Conservation (phyloP, 2,329 filamentous ascomycete species). For the Myriosclerotinia curreyana region DNA sequence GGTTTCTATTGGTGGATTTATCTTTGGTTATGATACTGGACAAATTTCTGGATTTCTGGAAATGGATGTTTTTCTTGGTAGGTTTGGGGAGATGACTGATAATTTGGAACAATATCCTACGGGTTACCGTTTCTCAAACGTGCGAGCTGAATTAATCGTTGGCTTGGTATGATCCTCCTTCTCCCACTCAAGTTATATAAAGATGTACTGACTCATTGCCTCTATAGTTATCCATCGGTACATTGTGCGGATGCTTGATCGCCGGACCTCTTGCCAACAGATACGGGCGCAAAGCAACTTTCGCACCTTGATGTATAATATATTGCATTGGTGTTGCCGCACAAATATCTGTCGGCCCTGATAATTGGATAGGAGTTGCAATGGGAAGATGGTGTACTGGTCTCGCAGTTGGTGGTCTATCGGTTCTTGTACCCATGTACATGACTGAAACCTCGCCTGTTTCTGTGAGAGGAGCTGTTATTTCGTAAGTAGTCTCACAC, state of each 20-base stretch:
- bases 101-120: slow-evolving; percentile 30
- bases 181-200: not conserved
- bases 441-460: slow-evolving; percentile 62
- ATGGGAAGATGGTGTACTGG: slow-evolving; percentile 65
- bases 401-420: slow-evolving; percentile 64
- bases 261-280: slow-evolving; percentile 68
- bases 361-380: slow-evolving; percentile 59
- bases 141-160: slow-evolving; percentile 61
- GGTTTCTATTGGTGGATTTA: slow-evolving; percentile 40
- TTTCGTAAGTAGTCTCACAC: slow-evolving; percentile 43
- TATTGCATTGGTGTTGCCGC: slow-evolving; percentile 64
- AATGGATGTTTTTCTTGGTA: slow-evolving; percentile 55
- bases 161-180: slow-evolving; percentile 43
- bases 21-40: slow-evolving; percentile 40
- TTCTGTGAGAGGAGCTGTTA: slow-evolving; percentile 61
- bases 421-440: slow-evolving; percentile 64
- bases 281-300: slow-evolving; percentile 59
- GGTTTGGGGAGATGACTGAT: slow-evolving; percentile 48
- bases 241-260: slow-evolving; percentile 74
- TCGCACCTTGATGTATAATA: slow-evolving; percentile 51
- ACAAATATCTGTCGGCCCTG: slow-evolving; percentile 56
- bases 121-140: slow-evolving; percentile 51
- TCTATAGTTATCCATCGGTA: slow-evolving; percentile 63
- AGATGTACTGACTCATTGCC: not conserved
- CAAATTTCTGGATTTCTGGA: slow-evolving; percentile 56